Evolutionary conservation across 2,329 filamentous ascomycete species (phyloP).

Genomic region (Neodidymelliopsis sp.): DNA sequence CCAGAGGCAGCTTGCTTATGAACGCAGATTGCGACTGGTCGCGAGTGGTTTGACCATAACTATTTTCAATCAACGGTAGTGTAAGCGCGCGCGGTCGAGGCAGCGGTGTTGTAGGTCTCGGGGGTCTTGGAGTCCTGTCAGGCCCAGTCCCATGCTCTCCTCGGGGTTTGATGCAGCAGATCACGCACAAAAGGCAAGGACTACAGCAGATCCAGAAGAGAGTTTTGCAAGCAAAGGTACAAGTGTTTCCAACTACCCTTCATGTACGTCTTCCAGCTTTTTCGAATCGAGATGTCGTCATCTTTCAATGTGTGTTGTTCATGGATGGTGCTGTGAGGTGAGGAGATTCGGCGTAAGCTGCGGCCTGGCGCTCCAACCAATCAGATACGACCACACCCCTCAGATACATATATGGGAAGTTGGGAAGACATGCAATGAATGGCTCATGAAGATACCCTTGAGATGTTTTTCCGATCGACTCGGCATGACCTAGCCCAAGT

Average conservation of each 20-base stretch:
- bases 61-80: constrained; percentile 15
- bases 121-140: background rate
- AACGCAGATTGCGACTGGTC: constrained; percentile 29
- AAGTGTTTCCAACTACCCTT: constrained; percentile 13
- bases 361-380: constrained; percentile 1
- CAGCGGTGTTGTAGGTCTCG: constrained; percentile 20
- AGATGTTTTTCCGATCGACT: background rate
- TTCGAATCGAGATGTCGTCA: constrained; percentile 16
- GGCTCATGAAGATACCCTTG: background rate
- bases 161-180: constrained; percentile 15
- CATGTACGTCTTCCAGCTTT: constrained; percentile 16
- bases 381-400: constrained; percentile 8
- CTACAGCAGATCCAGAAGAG: constrained; percentile 24
- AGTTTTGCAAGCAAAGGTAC: constrained; percentile 24
- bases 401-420: background rate
- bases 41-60: constrained; percentile 19
- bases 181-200: constrained; percentile 26
- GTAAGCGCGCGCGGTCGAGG: constrained; percentile 28
- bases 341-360: background rate
- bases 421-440: background rate
- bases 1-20: constrained; percentile 28
- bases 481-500: constrained; percentile 10
- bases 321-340: background rate
- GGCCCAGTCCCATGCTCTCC: background rate
- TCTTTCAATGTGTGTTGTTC: constrained; percentile 2